Conservation (phyloP, 2,329 filamentous ascomycete genomes). For the Chaetoscypha palmicola region DNA sequence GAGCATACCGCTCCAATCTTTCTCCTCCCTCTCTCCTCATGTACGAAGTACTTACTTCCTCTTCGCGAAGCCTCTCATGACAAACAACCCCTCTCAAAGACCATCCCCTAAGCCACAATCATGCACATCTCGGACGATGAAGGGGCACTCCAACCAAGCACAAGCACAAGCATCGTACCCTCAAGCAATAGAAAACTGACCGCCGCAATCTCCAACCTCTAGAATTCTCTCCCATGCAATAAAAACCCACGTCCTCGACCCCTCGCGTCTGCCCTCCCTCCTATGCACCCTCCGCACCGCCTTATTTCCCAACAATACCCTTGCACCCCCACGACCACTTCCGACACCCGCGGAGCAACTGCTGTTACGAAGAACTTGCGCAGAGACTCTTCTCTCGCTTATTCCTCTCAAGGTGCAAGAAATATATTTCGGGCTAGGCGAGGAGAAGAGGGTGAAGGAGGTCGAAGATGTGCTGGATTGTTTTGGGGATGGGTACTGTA, state of each 20-base stretch:
- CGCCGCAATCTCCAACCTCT: not conserved
- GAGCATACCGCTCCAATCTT: not conserved
- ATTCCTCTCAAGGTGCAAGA: slow-evolving; percentile 35
- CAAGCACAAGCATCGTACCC: too few relatives aligned
- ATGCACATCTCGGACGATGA: not conserved
- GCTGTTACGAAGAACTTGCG: slow-evolving; percentile 60
- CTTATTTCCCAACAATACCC: slow-evolving; percentile 80
- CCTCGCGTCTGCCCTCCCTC: slow-evolving; percentile 56
- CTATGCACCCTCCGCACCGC: slow-evolving; percentile 66
- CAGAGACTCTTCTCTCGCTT: slow-evolving; percentile 46
- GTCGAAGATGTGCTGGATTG: slow-evolving; percentile 59
- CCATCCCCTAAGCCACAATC: not conserved
- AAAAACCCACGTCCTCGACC: slow-evolving; percentile 51
- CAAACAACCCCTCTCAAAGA: not conserved
- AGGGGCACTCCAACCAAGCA: too few relatives aligned
- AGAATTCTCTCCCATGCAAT: slow-evolving; percentile 48
- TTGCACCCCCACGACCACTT: slow-evolving; percentile 55
- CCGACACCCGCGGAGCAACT: slow-evolving; percentile 54
- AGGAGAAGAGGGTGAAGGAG: slow-evolving; percentile 28
- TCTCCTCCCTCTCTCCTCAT: not conserved
- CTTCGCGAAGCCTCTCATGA: too few relatives aligned
- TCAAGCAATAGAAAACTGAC: too few relatives aligned
- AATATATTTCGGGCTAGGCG: slow-evolving; percentile 37
- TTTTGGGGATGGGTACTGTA: slow-evolving; percentile 78
- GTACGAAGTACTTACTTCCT: too few relatives aligned